Evolutionary conservation across 2,329 filamentous ascomycete species (phyloP).

Genomic region (Ascochyta rabiei): DNA sequence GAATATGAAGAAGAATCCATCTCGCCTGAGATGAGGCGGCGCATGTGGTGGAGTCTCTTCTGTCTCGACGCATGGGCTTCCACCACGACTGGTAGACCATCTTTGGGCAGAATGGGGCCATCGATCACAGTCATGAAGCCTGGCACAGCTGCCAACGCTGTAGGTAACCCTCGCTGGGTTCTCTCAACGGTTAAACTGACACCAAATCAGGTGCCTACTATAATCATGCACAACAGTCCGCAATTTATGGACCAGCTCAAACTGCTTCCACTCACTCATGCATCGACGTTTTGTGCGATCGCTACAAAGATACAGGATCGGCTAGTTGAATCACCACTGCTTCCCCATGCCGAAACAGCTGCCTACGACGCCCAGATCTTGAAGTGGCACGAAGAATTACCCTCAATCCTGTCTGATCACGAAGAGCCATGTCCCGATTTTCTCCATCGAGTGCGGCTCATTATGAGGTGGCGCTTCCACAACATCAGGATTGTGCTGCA

Average conservation of each 20-base stretch:
- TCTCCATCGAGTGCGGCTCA: constrained; percentile 70
- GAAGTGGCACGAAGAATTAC: constrained; percentile 74
- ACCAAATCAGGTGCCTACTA: constrained; percentile 18
- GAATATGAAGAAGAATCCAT: constrained; percentile 41
- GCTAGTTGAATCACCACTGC: constrained; percentile 70
- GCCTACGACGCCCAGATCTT: constrained; percentile 71
- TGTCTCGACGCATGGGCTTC: constrained; percentile 53
- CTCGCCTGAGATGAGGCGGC: constrained; percentile 48
- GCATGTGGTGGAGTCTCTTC: constrained; percentile 55
- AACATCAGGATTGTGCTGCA: constrained; percentile 79
- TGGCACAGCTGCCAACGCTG: constrained; percentile 41
- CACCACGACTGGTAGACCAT: constrained; percentile 52
- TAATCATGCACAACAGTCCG: constrained; percentile 43
- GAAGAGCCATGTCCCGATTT: constrained; percentile 72
- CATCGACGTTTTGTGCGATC: constrained; percentile 80
- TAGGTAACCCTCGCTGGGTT: constrained; percentile 19
- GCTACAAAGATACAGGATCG: constrained; percentile 78
- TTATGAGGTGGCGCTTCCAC: constrained; percentile 84
- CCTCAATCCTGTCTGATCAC: constrained; percentile 52
- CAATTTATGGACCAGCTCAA: constrained; percentile 62
- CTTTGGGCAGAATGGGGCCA: constrained; percentile 46
- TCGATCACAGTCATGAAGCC: constrained; percentile 49
- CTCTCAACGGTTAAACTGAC: constrained; percentile 5
- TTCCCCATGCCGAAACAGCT: constrained; percentile 69
- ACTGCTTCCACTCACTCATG: constrained; percentile 74